Evolutionary conservation across 306 rosid genomes (phyloP), one percentile per base, ranked within the genome.

Genomic region (Vachellia pachyceras): DNA sequence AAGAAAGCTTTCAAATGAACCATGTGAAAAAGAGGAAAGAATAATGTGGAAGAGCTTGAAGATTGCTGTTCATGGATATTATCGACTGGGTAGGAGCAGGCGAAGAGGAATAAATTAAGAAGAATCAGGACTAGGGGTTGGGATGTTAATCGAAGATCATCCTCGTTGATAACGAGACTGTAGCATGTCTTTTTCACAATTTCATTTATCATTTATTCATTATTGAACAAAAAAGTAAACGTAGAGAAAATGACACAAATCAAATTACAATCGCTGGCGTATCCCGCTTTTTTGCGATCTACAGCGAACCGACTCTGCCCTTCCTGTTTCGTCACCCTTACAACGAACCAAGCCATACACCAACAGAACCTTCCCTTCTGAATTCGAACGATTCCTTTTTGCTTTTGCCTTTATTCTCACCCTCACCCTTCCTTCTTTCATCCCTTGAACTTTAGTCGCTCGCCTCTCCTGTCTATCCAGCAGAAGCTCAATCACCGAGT

Each of bases 361-460:
- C 18, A 33, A 13, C 58, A 29, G 12, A 69, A 12, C 22, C 11
- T 42, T 69, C 54, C 42, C 54, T 44, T 22, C 54, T 22, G 17
- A 44, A 25, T 70, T 70, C 75, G 12, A 70, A 70, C 40, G 12
- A 44, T 44, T 70, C 75, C 8, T 69, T 29, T 69, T 42, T 69
- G 11, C 20, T 11, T 22, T 69, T 41, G 3, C 73, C 52, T 41
- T 69, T 15, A 44, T 70, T 14, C 18, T 25, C 40, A 44, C 13
- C 45, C 75, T 14, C 15, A 5, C 74, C 39, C n/a, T 44, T 22
- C 49, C 44, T 67, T 40, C 45, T 7, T 40, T 7, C 55, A 3
- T 41, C 41, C 52, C 5, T 40, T 42, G n/a, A 45, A 65, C 45
- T n/a, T 15, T 65, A 36, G 18, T 45, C 17, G 8, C 35, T 20